Conservation (phyloP, 2,329 filamentous ascomycete species). For the Hirsutella thompsonii region DNA sequence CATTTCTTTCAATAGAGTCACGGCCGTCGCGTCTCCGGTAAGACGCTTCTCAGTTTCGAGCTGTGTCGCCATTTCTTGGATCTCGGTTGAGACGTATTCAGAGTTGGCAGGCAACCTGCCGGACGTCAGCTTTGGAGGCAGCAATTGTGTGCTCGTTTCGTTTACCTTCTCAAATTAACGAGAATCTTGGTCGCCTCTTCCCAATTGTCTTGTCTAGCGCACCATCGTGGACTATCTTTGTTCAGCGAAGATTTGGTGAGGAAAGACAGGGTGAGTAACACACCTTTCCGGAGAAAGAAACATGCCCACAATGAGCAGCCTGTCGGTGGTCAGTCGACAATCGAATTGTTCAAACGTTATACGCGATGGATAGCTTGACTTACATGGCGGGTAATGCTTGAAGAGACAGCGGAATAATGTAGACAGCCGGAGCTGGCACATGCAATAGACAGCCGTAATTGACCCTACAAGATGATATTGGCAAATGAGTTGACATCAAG, state of each 20-base stretch:
- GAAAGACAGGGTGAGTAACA: not conserved
- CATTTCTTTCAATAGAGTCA: constrained; percentile 52
- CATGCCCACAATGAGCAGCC: constrained; percentile 45
- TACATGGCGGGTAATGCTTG: constrained; percentile 50
- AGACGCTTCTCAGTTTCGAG: constrained; percentile 50
- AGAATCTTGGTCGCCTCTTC: constrained; percentile 46
- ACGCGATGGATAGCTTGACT: constrained; percentile 4
- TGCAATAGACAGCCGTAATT: constrained; percentile 40
- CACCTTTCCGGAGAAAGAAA: constrained; percentile 39
- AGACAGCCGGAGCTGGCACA: constrained; percentile 33
- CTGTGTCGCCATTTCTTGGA: constrained; percentile 46
- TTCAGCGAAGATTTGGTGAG: not conserved
- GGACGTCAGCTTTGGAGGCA: not conserved
- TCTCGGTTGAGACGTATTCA: constrained; percentile 43
- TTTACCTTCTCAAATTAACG: constrained; percentile 30
- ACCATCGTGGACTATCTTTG: constrained; percentile 45
- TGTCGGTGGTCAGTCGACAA: constrained; percentile 7
- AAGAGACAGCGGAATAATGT: constrained; percentile 49
- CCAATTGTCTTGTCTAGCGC: constrained; percentile 55
- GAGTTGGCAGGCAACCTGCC: constrained; percentile 36
- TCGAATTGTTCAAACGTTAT: not conserved
- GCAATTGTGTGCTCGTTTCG: too few relatives aligned
- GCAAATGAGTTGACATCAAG: not conserved
- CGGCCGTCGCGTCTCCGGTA: constrained; percentile 35
- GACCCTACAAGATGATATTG: constrained; percentile 29